Conservation (phyloP, 108 stramenopile genomes). For the Cyclotella cryptica region DNA sequence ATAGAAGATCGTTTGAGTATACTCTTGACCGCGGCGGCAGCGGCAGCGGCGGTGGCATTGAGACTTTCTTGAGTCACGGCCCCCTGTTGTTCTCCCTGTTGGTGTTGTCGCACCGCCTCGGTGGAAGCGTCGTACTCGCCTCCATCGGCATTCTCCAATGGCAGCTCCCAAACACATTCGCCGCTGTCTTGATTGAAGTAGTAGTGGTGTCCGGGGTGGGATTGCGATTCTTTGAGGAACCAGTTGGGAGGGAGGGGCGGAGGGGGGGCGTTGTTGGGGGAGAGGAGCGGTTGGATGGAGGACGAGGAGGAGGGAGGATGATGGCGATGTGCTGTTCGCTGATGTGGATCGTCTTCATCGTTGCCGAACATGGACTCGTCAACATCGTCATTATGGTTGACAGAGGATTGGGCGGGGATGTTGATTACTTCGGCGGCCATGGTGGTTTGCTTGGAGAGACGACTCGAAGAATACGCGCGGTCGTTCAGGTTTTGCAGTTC, state of each 20-base stretch:
- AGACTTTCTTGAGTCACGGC: conserved; percentile 26
- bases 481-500: too few species aligned
- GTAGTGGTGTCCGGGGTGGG: conserved; percentile 67
- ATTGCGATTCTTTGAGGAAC: conserved; percentile 59
- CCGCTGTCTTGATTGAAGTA: conserved; percentile 87
- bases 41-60: conserved; percentile 37
- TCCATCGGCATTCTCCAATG: conserved; percentile 19
- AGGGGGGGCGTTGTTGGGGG: conserved; percentile 55
- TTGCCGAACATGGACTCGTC: conserved; percentile 32
- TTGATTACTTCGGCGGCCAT: neutral
- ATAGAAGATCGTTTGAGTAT: conserved; percentile 33
- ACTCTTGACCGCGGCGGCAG: conserved; percentile 42
- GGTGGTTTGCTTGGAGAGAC: too few species aligned
- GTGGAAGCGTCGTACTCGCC: neutral
- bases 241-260: conserved; percentile 69
- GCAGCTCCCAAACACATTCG: conserved; percentile 70
- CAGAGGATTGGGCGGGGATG: neutral
- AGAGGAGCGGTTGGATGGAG: neutral
- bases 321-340: neutral
- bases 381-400: conserved; percentile 5
- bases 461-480: too few species aligned
- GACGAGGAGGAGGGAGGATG: neutral
- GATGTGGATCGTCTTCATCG: conserved; percentile 10
- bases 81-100: too few species aligned
- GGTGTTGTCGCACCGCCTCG: too few species aligned